Evolutionary conservation across 495 filamentous ascomycete genomes (phyloP), one percentile per base, ranked within the genome.

Genomic region (Annulohypoxylon moriforme): DNA sequence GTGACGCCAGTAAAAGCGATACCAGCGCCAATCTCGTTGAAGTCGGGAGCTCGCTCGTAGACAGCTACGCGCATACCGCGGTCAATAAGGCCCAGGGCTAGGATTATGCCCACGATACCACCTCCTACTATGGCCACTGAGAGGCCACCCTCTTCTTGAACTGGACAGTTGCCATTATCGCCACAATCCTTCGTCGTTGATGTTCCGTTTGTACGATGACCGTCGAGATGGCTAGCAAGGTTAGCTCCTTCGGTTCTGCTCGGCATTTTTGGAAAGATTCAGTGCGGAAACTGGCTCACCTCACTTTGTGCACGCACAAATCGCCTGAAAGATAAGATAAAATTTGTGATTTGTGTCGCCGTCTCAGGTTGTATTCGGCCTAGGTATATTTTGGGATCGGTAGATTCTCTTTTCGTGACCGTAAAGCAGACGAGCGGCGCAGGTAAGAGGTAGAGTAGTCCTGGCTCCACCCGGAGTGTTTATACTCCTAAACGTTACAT

Each of bases 11-110:
- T 84, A 75, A 86, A 86, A 11, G 77, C 83, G 18, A 86, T 72
- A 8, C 83, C 84, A 7, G 82, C 82, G 11, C 84, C 84, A 24
- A 81, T 81, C 57, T 83, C 81, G 13, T 77, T 78, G 27, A 81
- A 76, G 20, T 58, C 50, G 0, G 42, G 56, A 4, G 81, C 72
- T 66, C 78, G 81, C 57, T 86, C 84, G 71, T 85, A 86, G 40
- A 86, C 36, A 27, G 60, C 72, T 27, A 84, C 75, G 4, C 27
- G 22, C 57, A 84, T 67, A 22, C 73, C 67, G 11, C 76, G 76
- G 0, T 60, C 63, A 0, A 78, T 53, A 0, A 85, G 73, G 22
- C 82, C 83, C 0, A 82, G 34, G 31, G 83, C 80, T 2, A 79
- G 69, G 0, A 80, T 68, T 13, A 77, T 31, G 25, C 83, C 83